Base-by-base conservation (phyloP, 495 filamentous ascomycete genomes). In the Penicillium verhagenii region DNA sequence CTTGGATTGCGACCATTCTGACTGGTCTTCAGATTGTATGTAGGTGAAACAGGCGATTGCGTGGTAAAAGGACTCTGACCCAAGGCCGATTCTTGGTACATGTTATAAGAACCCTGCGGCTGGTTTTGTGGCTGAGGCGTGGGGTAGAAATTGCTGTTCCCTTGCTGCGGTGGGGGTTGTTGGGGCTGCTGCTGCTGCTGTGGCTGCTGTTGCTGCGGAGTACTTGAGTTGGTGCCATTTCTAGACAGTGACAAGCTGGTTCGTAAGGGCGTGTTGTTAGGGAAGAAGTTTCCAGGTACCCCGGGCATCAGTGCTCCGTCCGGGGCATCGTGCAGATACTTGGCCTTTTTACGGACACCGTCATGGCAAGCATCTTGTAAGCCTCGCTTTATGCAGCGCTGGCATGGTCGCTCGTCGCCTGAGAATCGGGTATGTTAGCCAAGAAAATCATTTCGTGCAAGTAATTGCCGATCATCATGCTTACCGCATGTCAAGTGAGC, bases 401-500 rank as follows among this genome's bases (percentile, higher is more conserved):
- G 82, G 71, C 94, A 98, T 45, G 94, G 94, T 60, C 94, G 81
- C 68, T 98, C 92, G 58, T 91, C 87, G 65, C 86, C 87, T 90
- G 26, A 63, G 24, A 47, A 55, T 50, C 39, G 45, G 9, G 24
- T 54, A 64, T 44, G 56, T 65, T 52, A 59, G 52, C 50, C 10
- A 54, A 52, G 39, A 52, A n/a, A 47, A 43, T 54, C 57, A 37
- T 23, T 38, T 37, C 8, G n/a, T 28, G 20, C 29, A 53, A 40
- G 28, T 31, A 16, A 6, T 28, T 20, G 26, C 10, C 11, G 40
- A 46, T 43, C 18, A 39, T 20, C n/a, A 33, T 51, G 54, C 91
- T 79, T 88, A 98, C 94, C 92, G 73, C 94, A 98, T 57, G 94
- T 98, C 63, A 98, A 79, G 82, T 98, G 94, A 47, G 94, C 94